Evolutionary conservation across 805 yeast species (phyloP), one percentile per base, ranked within the genome.

Genomic region (Cyberlindnera samutprakarnensis): DNA sequence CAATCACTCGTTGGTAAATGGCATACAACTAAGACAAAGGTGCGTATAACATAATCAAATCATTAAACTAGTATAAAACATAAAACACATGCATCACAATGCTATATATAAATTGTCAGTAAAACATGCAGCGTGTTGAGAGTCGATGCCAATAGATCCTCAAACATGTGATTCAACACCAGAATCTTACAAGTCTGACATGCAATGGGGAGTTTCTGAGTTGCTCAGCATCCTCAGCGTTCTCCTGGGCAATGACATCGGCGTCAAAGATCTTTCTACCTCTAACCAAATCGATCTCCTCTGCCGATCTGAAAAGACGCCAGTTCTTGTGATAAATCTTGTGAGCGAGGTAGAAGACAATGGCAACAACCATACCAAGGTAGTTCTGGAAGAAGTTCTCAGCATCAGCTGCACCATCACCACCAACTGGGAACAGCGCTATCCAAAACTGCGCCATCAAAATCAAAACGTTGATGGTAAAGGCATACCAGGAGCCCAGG

Each of bases 361-460:
- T 7, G 24, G 68, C 55, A 23, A 69, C 64, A 16, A 54, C 56
- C 6, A 57, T 58, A 25, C 79, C 77, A 30, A 77, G 54, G 50
- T 74, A 76, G 32, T 62, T 57, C 54, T 64, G 59, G 64, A 76
- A 75, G 56, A 77, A 77, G 32, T 52, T 54, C 20, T 51, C 44
- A 33, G 61, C 62, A 37, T 59, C 54, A 3, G 61, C 64, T 34
- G 50, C 54, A 25, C 47, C 51, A 46, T 43, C 52, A 16, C 59
- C 59, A 2, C 69, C 75, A 31, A 78, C 54, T 30, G 85, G 82
- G 49, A 64, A 75, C 31, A 76, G 53, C 7, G 82, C 78, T 30
- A 76, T 69, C 78, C 81, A 77, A 53, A 77, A 74, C 49, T 75
- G 82, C 3, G 76, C 79, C 31, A 68, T 54, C 17, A 76, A 46